Conservation (phyloP, 2,329 filamentous ascomycete species). For the Penicillium freii region DNA sequence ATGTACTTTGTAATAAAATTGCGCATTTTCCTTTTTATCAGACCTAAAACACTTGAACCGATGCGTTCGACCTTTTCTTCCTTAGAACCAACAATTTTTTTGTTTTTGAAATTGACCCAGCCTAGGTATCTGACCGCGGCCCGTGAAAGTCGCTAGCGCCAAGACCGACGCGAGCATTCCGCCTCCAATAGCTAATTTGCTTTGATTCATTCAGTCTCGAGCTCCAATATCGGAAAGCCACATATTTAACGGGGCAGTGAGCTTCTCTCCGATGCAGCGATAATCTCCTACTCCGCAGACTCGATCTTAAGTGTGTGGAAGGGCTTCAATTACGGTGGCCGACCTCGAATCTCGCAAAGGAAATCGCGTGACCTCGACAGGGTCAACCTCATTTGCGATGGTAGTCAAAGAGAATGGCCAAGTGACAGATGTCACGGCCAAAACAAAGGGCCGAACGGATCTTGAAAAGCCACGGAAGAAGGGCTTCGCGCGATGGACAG, state of each 20-base stretch:
- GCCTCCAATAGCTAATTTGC: conserved; percentile 16
- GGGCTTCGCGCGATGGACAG: conserved; percentile 34
- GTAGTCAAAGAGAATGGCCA: conserved; percentile 30
- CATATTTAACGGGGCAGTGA: background rate
- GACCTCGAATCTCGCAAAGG: conserved; percentile 6
- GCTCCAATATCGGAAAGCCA: background rate
- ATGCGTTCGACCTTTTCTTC: background rate
- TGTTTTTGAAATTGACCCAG: background rate
- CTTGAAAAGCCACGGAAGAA: conserved; percentile 16
- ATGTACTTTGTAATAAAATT: background rate
- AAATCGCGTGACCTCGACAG: conserved; percentile 10
- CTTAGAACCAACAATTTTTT: conserved; percentile 5
- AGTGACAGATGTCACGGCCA: conserved; percentile 21
- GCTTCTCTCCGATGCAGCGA: conserved; percentile 5
- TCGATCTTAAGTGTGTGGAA: conserved; percentile 4
- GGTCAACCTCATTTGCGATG: conserved; percentile 24
- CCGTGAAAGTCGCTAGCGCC: conserved; percentile 24
- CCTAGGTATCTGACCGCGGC: conserved; percentile 17
- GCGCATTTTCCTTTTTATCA: background rate
- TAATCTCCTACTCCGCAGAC: background rate
- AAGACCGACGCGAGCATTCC: conserved; percentile 28
- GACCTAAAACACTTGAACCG: background rate
- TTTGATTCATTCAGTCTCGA: conserved; percentile 3
- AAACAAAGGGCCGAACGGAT: conserved; percentile 13
- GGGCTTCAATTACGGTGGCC: conserved; percentile 1